A percentile compares a stretch with the other conserved stretches of the same genome.
Conservation (phyloP, 2,329 filamentous ascomycete species). For the Sphaerostilbella broomeana region DNA sequence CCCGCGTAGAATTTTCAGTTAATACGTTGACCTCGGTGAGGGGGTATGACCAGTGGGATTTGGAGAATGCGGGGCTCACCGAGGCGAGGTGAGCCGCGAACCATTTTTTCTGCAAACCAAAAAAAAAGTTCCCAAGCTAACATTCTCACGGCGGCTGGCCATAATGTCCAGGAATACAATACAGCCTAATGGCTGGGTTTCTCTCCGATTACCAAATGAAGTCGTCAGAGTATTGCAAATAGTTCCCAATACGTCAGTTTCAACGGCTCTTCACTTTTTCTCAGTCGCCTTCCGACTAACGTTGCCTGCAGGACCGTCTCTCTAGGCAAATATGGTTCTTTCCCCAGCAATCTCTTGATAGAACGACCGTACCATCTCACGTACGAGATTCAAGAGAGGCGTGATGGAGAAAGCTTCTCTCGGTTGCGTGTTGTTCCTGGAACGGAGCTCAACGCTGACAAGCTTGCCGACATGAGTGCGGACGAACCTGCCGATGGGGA, state of each 20-base stretch:
- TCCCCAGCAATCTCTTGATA: slow-evolving; percentile 82
- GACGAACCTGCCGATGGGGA: slow-evolving; percentile 36
- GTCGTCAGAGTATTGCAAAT: slow-evolving; percentile 51
- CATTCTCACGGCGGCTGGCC: too few relatives aligned
- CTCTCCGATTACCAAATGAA: slow-evolving; percentile 53
- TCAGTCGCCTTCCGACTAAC: slow-evolving; percentile 17
- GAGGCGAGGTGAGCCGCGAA: slow-evolving; percentile 15
- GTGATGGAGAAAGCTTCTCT: slow-evolving; percentile 56
- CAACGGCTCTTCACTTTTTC: slow-evolving; percentile 1
- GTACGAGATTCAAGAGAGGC: slow-evolving; percentile 76
- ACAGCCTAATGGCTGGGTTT: slow-evolving; percentile 55
- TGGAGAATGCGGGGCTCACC: slow-evolving; percentile 26
- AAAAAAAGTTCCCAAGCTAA: too few relatives aligned
- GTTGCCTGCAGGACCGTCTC: slow-evolving; percentile 62
- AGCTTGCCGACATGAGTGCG: slow-evolving; percentile 45
- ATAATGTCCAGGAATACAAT: slow-evolving; percentile 29
- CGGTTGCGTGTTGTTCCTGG: slow-evolving; percentile 72
- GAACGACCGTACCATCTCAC: slow-evolving; percentile 89
- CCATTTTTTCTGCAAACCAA: slow-evolving; percentile 17
- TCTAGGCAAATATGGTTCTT: slow-evolving; percentile 86
- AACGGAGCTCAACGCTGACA: slow-evolving; percentile 75
- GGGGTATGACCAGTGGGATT: slow-evolving; percentile 6
- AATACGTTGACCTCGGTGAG: slow-evolving; percentile 10
- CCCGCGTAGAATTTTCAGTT: too few relatives aligned
- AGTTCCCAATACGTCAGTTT: slow-evolving; percentile 51